Evolutionary conservation across 2,329 filamentous ascomycete species (phyloP).

Genomic region (Scedosporium apiospermum): DNA sequence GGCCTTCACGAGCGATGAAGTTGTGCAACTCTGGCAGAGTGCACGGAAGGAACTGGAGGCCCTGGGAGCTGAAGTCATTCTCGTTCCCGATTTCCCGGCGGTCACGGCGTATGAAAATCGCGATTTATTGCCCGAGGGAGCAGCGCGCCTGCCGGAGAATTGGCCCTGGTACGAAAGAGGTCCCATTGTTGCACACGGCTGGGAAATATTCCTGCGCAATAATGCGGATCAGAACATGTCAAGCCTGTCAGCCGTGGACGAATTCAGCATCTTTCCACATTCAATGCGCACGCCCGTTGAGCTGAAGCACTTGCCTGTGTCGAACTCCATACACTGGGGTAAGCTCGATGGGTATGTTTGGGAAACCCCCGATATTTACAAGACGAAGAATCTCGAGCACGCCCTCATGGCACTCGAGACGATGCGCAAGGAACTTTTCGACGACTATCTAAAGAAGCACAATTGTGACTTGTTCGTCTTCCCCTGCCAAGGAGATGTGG

Average conservation of each 20-base stretch:
- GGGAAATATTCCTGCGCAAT: conserved; percentile 38
- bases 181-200: conserved; percentile 38
- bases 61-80: conserved; percentile 30
- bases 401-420: conserved; percentile 36
- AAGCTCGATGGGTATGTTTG: conserved; percentile 11
- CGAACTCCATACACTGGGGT: conserved; percentile 14
- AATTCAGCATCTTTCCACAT: conserved; percentile 24
- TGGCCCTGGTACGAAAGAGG: conserved; percentile 38
- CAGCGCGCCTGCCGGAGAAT: conserved; percentile 24
- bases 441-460: conserved; percentile 37
- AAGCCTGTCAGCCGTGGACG: conserved; percentile 25
- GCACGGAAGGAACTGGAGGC: conserved; percentile 25
- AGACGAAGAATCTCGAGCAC: conserved; percentile 28
- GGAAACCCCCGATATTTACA: conserved; percentile 23
- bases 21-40: conserved; percentile 18
- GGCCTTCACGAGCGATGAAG: conserved; percentile 26
- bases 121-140: conserved; percentile 26
- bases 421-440: conserved; percentile 36
- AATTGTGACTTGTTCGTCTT: conserved; percentile 36
- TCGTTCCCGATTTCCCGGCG: conserved; percentile 32
- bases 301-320: conserved; percentile 8
- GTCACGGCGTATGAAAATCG: conserved; percentile 37
- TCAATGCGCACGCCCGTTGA: conserved; percentile 12
- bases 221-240: conserved; percentile 29
- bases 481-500: conserved; percentile 41